Percentiles rank a stretch among this genome's conserved stretches.
These are phyloP conservation scores for Globisporangium camurandrum DNA, from an alignment of 352 stramenopile genomes.

Conservation along the genomic window DNA sequence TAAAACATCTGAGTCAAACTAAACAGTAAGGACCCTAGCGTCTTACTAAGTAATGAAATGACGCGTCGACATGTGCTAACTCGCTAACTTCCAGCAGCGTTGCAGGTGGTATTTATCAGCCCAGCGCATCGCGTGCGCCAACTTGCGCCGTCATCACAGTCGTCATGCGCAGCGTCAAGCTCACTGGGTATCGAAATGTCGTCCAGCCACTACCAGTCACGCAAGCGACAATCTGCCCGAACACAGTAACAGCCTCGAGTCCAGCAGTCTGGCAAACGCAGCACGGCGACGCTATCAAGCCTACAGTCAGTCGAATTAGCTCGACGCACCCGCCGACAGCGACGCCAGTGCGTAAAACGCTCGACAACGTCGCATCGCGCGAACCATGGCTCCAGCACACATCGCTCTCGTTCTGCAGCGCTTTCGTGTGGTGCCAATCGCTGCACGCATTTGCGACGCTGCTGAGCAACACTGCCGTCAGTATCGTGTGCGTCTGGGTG, in stretches of 20 bases:
- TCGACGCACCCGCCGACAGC: too few relatives aligned
- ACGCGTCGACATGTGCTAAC: too few relatives aligned
- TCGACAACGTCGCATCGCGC: background rate
- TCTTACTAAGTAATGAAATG: too few relatives aligned
- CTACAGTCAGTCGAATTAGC: background rate
- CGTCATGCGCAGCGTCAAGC: background rate
- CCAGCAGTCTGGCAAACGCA: background rate
- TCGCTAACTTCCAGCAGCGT: too few relatives aligned
- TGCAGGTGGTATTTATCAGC: background rate
- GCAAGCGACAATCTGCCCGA: background rate
- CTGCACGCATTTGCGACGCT: constrained; percentile 4
- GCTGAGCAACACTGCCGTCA: constrained; percentile 1
- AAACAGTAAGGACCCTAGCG: too few relatives aligned
- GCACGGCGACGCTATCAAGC: background rate
- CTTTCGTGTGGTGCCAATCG: constrained; percentile 2
- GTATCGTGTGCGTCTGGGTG: constrained; percentile 1
- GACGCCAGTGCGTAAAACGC: background rate
- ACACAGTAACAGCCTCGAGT: background rate
- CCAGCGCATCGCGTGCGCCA: background rate
- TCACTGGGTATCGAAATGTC: background rate
- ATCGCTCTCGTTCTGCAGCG: background rate
- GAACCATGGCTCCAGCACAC: background rate
- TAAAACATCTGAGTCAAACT: too few relatives aligned
- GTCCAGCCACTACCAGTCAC: background rate
- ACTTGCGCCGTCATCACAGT: too few relatives aligned